Percentiles rank a stretch among this genome's conserved stretches.
Conservation (phyloP, 352 stramenopile species). For the Phytophthora foliorum region DNA sequence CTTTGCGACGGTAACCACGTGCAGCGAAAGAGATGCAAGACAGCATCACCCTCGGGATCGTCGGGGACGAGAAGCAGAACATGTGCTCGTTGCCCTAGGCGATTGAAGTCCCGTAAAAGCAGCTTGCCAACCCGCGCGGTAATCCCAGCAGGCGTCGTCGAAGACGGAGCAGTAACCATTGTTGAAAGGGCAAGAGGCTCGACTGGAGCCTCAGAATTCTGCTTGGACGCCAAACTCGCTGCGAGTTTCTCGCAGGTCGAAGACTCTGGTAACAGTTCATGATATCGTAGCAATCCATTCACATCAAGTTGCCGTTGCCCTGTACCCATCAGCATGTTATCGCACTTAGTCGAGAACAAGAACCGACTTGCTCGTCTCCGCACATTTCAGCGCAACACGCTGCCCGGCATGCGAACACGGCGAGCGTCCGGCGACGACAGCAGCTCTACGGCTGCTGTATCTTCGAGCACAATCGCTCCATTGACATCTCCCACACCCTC, state of each 20-base stretch:
- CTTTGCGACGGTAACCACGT: conserved; percentile 4
- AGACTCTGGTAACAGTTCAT: too few species aligned
- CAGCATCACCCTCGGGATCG: conserved; percentile 56
- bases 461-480: conserved; percentile 3
- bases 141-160: not conserved
- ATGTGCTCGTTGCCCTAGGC: not conserved
- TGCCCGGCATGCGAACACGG: conserved; percentile 30
- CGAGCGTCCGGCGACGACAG: conserved; percentile 5
- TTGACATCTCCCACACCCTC: not conserved
- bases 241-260: too few species aligned
- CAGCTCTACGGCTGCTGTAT: conserved; percentile 7
- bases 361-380: conserved; percentile 18
- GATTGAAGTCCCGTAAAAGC: conserved; percentile 7
- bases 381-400: conserved; percentile 21
- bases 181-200: conserved; percentile 22
- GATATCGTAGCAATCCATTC: too few species aligned
- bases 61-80: conserved; percentile 12
- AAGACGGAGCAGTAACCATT: conserved; percentile 12
- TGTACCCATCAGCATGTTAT: conserved; percentile 16
- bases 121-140: conserved; percentile 5
- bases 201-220: too few species aligned
- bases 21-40: conserved; percentile 51
- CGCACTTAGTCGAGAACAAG: conserved; percentile 33
- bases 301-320: not conserved
- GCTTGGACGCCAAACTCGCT: too few species aligned